Base-by-base conservation (phyloP, 176 grass and related monocot genomes). In the Puccinellia tenuiflora region DNA sequence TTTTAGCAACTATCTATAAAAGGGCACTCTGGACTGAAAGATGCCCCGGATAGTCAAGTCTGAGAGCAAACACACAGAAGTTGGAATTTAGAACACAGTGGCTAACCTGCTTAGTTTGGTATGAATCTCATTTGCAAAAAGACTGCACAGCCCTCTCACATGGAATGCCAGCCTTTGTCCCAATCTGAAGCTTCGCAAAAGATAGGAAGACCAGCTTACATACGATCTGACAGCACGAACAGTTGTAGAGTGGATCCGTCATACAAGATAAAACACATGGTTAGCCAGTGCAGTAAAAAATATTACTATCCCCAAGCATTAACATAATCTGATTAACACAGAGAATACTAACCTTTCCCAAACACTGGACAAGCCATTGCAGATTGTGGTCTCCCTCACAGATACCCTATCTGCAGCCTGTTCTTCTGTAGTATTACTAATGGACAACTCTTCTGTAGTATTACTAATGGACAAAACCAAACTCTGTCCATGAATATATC, bases 151-250 rank as follows among this genome's bases (percentile, higher is more conserved):
- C 73, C 81, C 68, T 77, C 69, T 88, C 57, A 87, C 30, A 50
- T 79, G 79, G 67, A 91, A 81, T 81, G 82, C 62, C 53, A 98
- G 83, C 60, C 75, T 78, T 79, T 59, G 73, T 48, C 83, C 90
- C 25, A 88, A n/a, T 79, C 11, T 79, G 35, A 83, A 68, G 80
- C 84, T 84, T 72, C 42, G 21, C 38, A 81, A 45, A 75, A 85
- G 42, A 70, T 64, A 37, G 25, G 83, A 53, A n/a, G 73, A 65
- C 46, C 38, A 70, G 12, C 82, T 78, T 22, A 55, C 66, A 73
- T 69, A 85, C 14, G 82, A 82, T 64, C 77, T 77, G 69, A 77
- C 24, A 78, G 9, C 61, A 85, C 11, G 38, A 73, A 81, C 47
- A 80, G 35, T 82, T 72, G 26, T 1, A 56, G 64, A 47, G 45